A percentile compares a stretch with the other conserved stretches of the same genome.
Conservation (phyloP, 2,329 filamentous ascomycete species). For the Monilinia polystroma region DNA sequence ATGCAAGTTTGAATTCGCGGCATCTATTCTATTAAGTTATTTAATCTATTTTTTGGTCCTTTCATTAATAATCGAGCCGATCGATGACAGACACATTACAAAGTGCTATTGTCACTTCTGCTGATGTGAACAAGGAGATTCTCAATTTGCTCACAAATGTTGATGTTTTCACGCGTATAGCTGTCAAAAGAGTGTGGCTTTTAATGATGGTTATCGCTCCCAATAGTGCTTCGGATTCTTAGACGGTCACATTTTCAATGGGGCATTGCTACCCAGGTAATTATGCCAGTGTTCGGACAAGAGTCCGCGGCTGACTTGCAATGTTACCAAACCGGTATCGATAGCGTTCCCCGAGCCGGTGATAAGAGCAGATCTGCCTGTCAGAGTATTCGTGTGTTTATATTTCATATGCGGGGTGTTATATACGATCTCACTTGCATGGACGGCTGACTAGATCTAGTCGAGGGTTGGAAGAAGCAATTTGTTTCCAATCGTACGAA, state of each 20-base stretch:
- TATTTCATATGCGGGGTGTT: not conserved
- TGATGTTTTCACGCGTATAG: not conserved
- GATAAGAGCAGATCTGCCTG: not conserved
- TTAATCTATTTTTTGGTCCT: not conserved
- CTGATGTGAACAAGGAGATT: not conserved
- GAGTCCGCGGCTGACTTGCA: not conserved
- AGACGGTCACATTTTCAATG: not conserved
- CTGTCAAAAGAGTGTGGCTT: not conserved
- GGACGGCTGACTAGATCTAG: slow-evolving; percentile 9
- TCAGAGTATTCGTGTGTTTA: not conserved
- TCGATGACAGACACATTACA: not conserved
- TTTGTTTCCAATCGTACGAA: not conserved
- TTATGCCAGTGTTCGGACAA: not conserved
- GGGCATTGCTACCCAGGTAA: not conserved
- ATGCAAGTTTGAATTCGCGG: not conserved
- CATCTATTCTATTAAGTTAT: not conserved
- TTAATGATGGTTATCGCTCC: not conserved
- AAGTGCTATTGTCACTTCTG: not conserved
- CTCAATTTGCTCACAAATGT: not conserved
- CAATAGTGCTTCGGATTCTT: not conserved
- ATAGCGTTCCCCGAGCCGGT: not conserved
- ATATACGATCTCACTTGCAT: slow-evolving; percentile 21
- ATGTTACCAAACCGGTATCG: not conserved
- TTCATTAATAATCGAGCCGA: not conserved
- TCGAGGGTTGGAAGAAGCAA: not conserved